These are phyloP conservation scores for Anacardium occidentale DNA, from an alignment of 345 rosid genomes.

Conservation along the genomic window DNA sequence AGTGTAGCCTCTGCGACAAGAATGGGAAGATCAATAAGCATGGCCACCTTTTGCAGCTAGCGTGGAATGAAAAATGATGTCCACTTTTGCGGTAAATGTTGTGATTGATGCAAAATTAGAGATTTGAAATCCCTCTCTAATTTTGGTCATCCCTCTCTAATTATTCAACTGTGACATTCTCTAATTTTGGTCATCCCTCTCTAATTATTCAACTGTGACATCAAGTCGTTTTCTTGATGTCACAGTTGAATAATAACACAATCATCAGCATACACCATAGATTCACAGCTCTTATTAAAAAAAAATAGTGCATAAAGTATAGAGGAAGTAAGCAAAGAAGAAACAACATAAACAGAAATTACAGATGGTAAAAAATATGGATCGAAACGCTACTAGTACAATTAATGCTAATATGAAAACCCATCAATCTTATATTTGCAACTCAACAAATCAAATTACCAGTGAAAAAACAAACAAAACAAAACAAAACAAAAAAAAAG, in stretches of 20 bases:
- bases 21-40: neutral
- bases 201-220: too few species aligned
- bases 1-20: slow-evolving; percentile 63
- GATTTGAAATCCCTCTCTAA: neutral
- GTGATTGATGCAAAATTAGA: too few species aligned
- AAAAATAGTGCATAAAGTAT: too few species aligned
- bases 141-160: neutral
- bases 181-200: too few species aligned
- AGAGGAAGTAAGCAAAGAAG: neutral
- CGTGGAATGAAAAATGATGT: too few species aligned
- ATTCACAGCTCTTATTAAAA: too few species aligned
- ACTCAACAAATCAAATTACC: neutral
- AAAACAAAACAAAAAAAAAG: neutral
- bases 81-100: too few species aligned
- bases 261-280: too few species aligned
- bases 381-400: neutral
- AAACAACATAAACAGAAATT: neutral
- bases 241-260: neutral
- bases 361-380: neutral
- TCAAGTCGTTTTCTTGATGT: neutral
- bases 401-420: neutral
- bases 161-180: too few species aligned
- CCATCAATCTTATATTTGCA: too few species aligned
- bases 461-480: too few species aligned
- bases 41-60: neutral